A percentile compares a stretch with the other conserved stretches of the same genome.
Conservation (phyloP, 169 alveolate species). For the Cryptosporidium canis region DNA sequence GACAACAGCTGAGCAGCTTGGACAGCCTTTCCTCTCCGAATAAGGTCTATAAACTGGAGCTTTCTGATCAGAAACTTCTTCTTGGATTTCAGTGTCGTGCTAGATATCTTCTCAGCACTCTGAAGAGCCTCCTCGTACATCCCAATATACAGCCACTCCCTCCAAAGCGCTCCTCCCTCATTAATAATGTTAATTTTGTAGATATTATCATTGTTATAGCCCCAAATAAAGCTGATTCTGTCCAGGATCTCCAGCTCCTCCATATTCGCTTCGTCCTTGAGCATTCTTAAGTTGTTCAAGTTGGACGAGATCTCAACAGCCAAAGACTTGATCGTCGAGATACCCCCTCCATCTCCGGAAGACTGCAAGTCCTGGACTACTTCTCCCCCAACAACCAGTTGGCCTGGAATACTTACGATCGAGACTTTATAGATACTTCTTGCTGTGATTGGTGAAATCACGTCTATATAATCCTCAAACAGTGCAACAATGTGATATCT, state of each 20-base stretch:
- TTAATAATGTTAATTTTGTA: conserved; percentile 48
- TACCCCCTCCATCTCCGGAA: neutral
- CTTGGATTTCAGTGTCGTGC: neutral
- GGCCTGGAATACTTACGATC: conserved; percentile 4
- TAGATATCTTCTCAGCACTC: conserved; percentile 24
- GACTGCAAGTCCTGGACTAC: neutral
- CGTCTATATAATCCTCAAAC: conserved; percentile 25
- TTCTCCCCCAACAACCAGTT: neutral
- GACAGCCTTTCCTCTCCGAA: conserved; percentile 5
- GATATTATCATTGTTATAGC: conserved; percentile 22
- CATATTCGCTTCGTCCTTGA: neutral
- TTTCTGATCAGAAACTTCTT: neutral
- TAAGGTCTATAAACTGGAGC: conserved; percentile 37
- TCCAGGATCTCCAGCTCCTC: conserved; percentile 39
- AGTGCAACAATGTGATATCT: conserved; percentile 47
- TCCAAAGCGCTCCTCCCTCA: conserved; percentile 61
- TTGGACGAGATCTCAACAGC: conserved; percentile 28
- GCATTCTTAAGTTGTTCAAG: neutral
- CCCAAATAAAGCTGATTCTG: conserved; percentile 61
- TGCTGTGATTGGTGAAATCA: conserved; percentile 45
- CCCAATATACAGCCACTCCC: conserved; percentile 63
- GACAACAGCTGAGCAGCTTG: conserved; percentile 37
- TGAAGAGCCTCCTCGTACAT: conserved; percentile 31
- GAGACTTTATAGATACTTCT: conserved; percentile 29
- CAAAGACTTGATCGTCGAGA: neutral